Conservation (phyloP, 495 filamentous ascomycete genomes). For the Evansstolkia leycettana region DNA sequence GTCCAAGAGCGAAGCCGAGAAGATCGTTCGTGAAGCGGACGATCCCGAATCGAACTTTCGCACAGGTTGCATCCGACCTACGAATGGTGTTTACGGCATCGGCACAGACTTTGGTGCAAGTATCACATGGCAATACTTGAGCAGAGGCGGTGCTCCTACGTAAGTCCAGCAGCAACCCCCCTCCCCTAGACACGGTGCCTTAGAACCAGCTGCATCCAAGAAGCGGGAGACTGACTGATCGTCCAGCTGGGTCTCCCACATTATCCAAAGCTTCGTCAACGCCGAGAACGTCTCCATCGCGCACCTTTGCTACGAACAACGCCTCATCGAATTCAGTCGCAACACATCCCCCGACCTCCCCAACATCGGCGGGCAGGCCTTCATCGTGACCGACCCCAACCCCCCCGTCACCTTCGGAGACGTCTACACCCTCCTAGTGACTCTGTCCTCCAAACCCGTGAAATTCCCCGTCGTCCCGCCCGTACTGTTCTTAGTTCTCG, state of each 20-base stretch:
- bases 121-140: no score
- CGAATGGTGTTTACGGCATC: slow-evolving; percentile 47
- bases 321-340: slow-evolving; percentile 33
- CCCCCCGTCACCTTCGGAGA: slow-evolving; percentile 22
- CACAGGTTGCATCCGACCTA: slow-evolving; percentile 44
- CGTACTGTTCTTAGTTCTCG: slow-evolving; percentile 25
- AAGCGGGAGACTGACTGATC: slow-evolving; percentile 11
- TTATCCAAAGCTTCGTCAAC: slow-evolving; percentile 45
- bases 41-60: slow-evolving; percentile 27
- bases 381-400: slow-evolving; percentile 27
- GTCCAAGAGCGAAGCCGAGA: slow-evolving; percentile 42
- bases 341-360: slow-evolving; percentile 24
- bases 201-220: no score
- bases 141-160: no score
- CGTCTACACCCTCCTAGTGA: slow-evolving; percentile 20
- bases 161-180: slow-evolving; percentile 24
- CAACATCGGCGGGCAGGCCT: slow-evolving; percentile 29
- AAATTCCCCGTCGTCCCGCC: slow-evolving; percentile 16
- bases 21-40: slow-evolving; percentile 36
- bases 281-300: slow-evolving; percentile 45
- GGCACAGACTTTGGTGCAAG: no score
- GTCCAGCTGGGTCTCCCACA: slow-evolving; percentile 32
- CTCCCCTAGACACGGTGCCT: no score
- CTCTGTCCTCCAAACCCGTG: slow-evolving; percentile 19
- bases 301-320: slow-evolving; percentile 47